Percentiles rank a stretch among this genome's conserved stretches.
Evolutionary conservation across 1,284 basidiomycete genomes (phyloP).

Genomic region (Schizophyllum commune): DNA sequence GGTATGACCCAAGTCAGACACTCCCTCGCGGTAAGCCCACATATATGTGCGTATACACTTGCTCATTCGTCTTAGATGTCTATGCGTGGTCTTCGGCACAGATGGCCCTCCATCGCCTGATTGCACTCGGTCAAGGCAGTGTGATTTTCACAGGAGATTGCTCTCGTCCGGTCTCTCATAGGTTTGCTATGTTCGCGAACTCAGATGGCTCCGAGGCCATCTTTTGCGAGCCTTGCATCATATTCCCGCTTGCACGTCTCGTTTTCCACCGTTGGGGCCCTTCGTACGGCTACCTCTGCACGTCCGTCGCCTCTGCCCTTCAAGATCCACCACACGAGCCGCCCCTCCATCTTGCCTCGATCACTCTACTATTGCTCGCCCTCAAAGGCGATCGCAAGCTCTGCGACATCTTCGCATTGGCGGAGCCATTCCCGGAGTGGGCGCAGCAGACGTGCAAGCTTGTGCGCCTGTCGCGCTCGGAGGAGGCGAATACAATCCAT

Average conservation of each 20-base stretch:
- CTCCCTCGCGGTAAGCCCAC: background rate
- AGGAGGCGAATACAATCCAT: background rate
- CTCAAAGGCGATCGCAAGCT: background rate
- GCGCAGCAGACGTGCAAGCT: background rate
- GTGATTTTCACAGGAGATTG: background rate
- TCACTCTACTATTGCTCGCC: background rate
- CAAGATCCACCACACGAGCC: background rate
- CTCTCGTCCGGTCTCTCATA: background rate
- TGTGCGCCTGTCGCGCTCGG: background rate
- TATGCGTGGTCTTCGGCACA: background rate
- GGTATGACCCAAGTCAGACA: background rate
- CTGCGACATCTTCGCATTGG: background rate
- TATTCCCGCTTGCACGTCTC: background rate
- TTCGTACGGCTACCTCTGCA: background rate
- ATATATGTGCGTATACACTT: background rate
- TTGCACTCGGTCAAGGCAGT: background rate
- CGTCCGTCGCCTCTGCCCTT: background rate
- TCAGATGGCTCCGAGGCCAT: background rate
- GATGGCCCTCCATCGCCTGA: background rate
- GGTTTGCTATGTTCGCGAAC: background rate
- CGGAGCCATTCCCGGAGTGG: background rate
- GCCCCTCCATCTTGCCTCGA: background rate
- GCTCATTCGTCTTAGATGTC: background rate
- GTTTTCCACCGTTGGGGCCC: background rate
- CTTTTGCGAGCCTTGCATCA: background rate